Evolutionary conservation across 192 early-diverging fungal species (phyloP), one percentile per base, ranked within the genome.

Genomic region (Globomyces pollinis-pini): DNA sequence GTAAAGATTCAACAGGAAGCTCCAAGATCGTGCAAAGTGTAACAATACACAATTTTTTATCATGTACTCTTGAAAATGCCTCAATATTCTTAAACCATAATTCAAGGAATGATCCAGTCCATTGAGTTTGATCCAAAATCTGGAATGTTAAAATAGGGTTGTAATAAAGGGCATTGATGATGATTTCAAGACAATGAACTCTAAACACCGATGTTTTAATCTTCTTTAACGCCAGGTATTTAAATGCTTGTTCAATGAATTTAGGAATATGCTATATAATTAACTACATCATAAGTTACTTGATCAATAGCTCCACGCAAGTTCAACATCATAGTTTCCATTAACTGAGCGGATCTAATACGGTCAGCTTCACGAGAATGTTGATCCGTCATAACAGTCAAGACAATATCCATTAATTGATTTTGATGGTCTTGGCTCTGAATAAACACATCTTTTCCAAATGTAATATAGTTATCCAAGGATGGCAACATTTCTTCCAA

Each of bases 31-130:
- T 64, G 53, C 83, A 86, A 18, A 96, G 68, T 0, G 90, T 80
- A 24, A 92, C 64, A 49, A 96, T 88, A 11, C 82, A 79, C n/a
- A 96, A 81, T 74, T 92, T 92, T 79, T 93, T 94, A 70, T 96
- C 93, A 71, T 93, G 88, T 13, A 96, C 93, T 50, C 93, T 86
- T 7, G 49, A 63, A 61, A 96, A 91, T 55, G 84, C 84, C 59
- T 76, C 70, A 20, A 90, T 58, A 43, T 78, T 76, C 39, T 77
- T 66, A 67, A 91, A 84, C 84, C 93, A 89, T 24, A 78, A 68
- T n/a, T 75, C 79, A 57, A 94, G 90, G 69, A 94, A 86, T 4
- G 78, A 77, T 52, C 82, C 74, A 13, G 90, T 92, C 73, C 80
- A 84, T 45, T 77, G 62, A 57, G 82, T 74, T 62, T 88, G 83